Evolutionary conservation across 2,329 filamentous ascomycete species (phyloP), one percentile per base, ranked within the genome.

Genomic region (Venturia asperata): DNA sequence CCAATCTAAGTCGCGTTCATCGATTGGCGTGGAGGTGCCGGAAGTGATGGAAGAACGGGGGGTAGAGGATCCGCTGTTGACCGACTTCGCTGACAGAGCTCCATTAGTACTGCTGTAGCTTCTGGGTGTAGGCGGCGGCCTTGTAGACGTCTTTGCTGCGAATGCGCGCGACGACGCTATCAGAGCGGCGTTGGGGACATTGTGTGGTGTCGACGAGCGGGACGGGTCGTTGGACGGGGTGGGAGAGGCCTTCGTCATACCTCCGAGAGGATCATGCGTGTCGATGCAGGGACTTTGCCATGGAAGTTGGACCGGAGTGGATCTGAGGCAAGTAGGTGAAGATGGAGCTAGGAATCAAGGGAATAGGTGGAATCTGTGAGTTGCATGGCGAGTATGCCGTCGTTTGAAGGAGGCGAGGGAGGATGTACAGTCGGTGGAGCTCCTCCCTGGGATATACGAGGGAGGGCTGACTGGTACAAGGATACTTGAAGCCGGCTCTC

Each of bases 121-220:
- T 47, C 75, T 75, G 45, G 71, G 69, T n/a, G 49, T 15, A 43
- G 19, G 41, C 13, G 68, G 67, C 1, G 77, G 74, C 66, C 77
- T 77, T 24, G 77, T 68, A 37, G 75, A 70, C 34, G 77, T 76
- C 69, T 78, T 80, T 13, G 74, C 75, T 13, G 74, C 75, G 70
- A 83, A 83, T 27, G 81, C 81, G 49, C 75, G 69, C 6, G 77
- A 73, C 10, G 81, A 81, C 41, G 81, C 81, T 63, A 74, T 74
- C 17, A 83, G 75, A 58, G 81, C 81, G 60, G 80, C 79, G 71
- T 78, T 72, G 62, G 70, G 69, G 37, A 67, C 65, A 42, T 67
- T 67, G 30, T 66, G 43, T 27, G 42, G 64, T 37, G 64, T 65
- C 42, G 47, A 42, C 21, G 64, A 61, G 39, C 64, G 64, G 13